Evolutionary conservation across 2,329 filamentous ascomycete genomes (phyloP).

Genomic region (Ceratocystis destructans): DNA sequence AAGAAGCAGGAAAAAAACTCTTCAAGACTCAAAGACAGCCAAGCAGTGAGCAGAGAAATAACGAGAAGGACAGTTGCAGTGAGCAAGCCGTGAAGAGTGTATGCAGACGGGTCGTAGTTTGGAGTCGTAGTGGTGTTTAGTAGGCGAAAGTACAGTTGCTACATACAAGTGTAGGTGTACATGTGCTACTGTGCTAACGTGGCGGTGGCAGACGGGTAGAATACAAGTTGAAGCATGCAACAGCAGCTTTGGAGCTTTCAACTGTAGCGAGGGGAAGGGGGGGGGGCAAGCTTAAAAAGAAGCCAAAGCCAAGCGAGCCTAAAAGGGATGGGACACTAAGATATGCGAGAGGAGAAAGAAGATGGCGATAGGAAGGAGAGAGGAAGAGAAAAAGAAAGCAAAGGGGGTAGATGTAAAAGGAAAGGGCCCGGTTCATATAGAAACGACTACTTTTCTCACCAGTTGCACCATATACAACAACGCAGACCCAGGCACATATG

Average conservation of each 20-base stretch:
- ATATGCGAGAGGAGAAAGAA: background rate
- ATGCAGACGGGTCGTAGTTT: background rate
- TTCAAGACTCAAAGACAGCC: background rate
- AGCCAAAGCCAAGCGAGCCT: constrained; percentile 14
- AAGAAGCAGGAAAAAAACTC: background rate
- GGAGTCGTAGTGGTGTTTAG: background rate
- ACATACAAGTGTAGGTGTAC: background rate
- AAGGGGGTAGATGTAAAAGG: constrained; percentile 16
- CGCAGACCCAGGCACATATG: background rate
- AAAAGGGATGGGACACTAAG: constrained; percentile 9
- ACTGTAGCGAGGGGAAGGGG: constrained; percentile 7
- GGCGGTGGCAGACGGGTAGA: constrained; percentile 6
- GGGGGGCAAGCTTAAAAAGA: constrained; percentile 17
- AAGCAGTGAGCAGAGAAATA: background rate
- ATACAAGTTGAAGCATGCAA: background rate
- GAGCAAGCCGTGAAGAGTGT: background rate
- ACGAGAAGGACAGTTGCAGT: background rate
- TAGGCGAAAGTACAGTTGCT: background rate
- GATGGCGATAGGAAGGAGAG: constrained; percentile 5
- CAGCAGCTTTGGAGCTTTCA: background rate
- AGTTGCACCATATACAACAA: background rate
- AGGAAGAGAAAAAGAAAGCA: constrained; percentile 6
- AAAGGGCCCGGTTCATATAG: constrained; percentile 5
- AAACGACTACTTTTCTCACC: background rate
- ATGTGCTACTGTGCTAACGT: background rate